Conservation (phyloP, 805 yeast genomes). For the Starmerella khaoyaiensis region DNA sequence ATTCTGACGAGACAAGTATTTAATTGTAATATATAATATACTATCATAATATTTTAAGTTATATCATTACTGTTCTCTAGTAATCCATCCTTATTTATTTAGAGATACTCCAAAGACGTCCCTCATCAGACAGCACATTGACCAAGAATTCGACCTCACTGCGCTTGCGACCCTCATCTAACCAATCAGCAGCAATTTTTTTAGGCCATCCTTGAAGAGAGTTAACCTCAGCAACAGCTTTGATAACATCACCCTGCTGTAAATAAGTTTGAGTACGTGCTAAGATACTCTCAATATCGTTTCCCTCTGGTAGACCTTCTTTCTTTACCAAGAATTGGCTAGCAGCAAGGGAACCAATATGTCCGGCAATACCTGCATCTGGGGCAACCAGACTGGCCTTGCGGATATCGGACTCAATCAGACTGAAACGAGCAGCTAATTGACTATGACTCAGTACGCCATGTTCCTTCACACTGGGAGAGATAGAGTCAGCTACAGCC, state of each 20-base stretch:
- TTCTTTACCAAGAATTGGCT: slow-evolving; percentile 66
- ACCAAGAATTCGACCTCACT: slow-evolving; percentile 75
- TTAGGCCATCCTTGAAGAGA: slow-evolving; percentile 87
- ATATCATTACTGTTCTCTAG: background rate
- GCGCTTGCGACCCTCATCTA: slow-evolving; percentile 75
- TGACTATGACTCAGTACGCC: slow-evolving; percentile 71
- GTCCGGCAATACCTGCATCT: slow-evolving; percentile 91
- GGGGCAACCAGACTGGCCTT: slow-evolving; percentile 83
- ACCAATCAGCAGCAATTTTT: slow-evolving; percentile 83
- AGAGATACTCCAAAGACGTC: slow-evolving; percentile 21
- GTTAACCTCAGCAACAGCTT: slow-evolving; percentile 87
- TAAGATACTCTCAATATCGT: slow-evolving; percentile 77
- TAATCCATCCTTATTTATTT: slow-evolving; percentile 4
- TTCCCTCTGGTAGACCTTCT: slow-evolving; percentile 64
- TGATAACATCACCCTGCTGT: slow-evolving; percentile 61
- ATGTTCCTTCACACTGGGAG: slow-evolving; percentile 32
- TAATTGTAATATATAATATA: no score
- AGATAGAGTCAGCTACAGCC: slow-evolving; percentile 37
- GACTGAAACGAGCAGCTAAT: slow-evolving; percentile 64
- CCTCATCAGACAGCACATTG: slow-evolving; percentile 33
- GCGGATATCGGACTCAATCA: slow-evolving; percentile 73
- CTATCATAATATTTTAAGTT: no score
- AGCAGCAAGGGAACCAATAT: slow-evolving; percentile 64
- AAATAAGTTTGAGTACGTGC: slow-evolving; percentile 72
- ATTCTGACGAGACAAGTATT: no score